These are phyloP conservation scores for Rhazya stricta DNA, from an alignment of 257 asterid species.

Conservation along the genomic window DNA sequence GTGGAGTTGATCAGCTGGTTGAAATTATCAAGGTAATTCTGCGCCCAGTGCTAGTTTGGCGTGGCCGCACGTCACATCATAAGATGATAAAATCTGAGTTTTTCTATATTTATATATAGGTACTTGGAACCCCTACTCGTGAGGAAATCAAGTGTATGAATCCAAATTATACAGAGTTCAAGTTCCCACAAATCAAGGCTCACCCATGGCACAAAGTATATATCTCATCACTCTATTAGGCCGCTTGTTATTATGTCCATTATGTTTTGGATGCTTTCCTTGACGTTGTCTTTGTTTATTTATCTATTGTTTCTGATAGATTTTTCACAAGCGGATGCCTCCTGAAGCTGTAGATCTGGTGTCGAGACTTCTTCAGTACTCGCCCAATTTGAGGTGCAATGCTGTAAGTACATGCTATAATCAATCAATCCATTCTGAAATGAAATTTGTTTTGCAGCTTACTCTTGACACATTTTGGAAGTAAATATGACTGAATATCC, in stretches of 20 bases:
- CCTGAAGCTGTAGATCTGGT: conserved; percentile 92
- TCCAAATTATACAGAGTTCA: conserved; percentile 83
- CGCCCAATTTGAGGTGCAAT: conserved; percentile 75
- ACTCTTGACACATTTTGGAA: not conserved
- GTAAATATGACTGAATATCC: not conserved
- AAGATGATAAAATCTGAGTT: not conserved
- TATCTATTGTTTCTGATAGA: conserved; percentile 29
- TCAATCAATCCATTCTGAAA: conserved; percentile 4
- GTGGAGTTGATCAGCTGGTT: conserved; percentile 87
- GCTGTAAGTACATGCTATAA: conserved; percentile 54
- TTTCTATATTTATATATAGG: conserved; percentile 29
- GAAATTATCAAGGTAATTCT: conserved; percentile 70
- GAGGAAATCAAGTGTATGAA: conserved; percentile 89
- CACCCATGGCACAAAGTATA: conserved; percentile 91
- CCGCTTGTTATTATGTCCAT: not conserved
- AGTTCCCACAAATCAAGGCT: conserved; percentile 84
- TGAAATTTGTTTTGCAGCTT: not conserved
- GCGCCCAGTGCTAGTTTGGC: conserved; percentile 6
- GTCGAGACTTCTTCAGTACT: conserved; percentile 85
- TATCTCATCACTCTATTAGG: not conserved
- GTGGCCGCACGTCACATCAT: not conserved
- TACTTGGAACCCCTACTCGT: conserved; percentile 83
- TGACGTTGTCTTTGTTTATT: conserved; percentile 2
- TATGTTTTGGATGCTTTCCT: conserved; percentile 2
- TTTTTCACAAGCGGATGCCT: conserved; percentile 73